Conservation (phyloP, 2,329 filamentous ascomycete genomes). For the Phyllosticta citrichinensis region DNA sequence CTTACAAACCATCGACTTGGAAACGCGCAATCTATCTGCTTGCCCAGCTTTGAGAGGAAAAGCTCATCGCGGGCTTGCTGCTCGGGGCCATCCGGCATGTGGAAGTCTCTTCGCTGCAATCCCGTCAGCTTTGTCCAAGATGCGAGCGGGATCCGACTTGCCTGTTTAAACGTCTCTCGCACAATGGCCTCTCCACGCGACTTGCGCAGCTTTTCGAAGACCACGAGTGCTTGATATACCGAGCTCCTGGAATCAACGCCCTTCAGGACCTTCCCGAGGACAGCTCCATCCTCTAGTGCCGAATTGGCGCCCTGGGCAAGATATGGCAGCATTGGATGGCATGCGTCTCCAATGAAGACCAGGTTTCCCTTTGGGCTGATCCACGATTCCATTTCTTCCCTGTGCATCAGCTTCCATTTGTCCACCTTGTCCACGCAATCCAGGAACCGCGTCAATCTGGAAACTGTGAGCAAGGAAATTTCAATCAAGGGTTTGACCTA, state of each 20-base stretch:
- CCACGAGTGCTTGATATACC: slow-evolving; percentile 20
- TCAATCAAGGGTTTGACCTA: slow-evolving; percentile 13
- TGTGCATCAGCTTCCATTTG: slow-evolving; percentile 61
- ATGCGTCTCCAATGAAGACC: slow-evolving; percentile 30
- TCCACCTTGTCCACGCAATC: slow-evolving; percentile 48
- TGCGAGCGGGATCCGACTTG: neutral
- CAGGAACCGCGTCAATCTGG: slow-evolving; percentile 32
- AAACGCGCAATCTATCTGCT: slow-evolving; percentile 44
- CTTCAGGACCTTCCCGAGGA: slow-evolving; percentile 47
- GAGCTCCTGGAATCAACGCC: slow-evolving; percentile 1
- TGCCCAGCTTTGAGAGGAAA: slow-evolving; percentile 47
- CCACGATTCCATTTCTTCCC: slow-evolving; percentile 10
- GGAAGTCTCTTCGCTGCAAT: slow-evolving; percentile 25
- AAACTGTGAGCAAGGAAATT: neutral
- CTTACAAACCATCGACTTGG: slow-evolving; percentile 46
- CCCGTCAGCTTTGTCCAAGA: slow-evolving; percentile 12
- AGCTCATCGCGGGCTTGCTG: slow-evolving; percentile 48
- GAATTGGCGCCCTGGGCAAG: slow-evolving; percentile 47
- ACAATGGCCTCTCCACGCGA: slow-evolving; percentile 45
- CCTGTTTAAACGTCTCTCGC: slow-evolving; percentile 49
- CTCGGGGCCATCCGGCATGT: slow-evolving; percentile 41
- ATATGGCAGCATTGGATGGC: slow-evolving; percentile 27
- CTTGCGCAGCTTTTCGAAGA: slow-evolving; percentile 40
- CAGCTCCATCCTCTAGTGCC: slow-evolving; percentile 57
- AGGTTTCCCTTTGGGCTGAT: slow-evolving; percentile 15